Conservation (phyloP, 2,329 filamentous ascomycete genomes). For the Macrophomina phaseolina region DNA sequence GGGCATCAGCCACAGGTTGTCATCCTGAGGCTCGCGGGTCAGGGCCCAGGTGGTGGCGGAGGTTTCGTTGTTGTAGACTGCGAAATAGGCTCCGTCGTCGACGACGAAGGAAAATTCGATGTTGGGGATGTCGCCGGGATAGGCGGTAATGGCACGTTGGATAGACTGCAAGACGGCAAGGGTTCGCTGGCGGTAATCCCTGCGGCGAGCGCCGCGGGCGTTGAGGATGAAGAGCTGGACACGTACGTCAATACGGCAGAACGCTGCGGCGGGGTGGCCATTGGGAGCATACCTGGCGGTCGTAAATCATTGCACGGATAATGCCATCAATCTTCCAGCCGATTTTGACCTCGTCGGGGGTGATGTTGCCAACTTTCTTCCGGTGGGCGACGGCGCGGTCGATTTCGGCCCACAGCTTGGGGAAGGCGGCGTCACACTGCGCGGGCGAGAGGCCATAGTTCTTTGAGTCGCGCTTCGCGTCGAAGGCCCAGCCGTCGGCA, state of each 20-base stretch:
- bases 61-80: slow-evolving; percentile 24
- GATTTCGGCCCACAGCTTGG: slow-evolving; percentile 35
- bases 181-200: slow-evolving; percentile 35
- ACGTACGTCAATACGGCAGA: neutral
- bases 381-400: slow-evolving; percentile 33
- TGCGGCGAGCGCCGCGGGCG: slow-evolving; percentile 30
- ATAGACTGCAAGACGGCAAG: slow-evolving; percentile 60
- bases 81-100: slow-evolving; percentile 29
- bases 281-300: slow-evolving; percentile 33
- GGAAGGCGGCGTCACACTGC: slow-evolving; percentile 35
- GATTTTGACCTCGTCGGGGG: slow-evolving; percentile 34
- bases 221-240: slow-evolving; percentile 43
- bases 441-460: slow-evolving; percentile 30
- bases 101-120: slow-evolving; percentile 61
- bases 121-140: slow-evolving; percentile 56
- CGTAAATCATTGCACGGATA: slow-evolving; percentile 38
- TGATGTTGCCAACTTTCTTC: slow-evolving; percentile 32
- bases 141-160: slow-evolving; percentile 58
- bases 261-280: neutral
- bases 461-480: slow-evolving; percentile 31
- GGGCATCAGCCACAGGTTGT: slow-evolving; percentile 34
- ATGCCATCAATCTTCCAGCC: slow-evolving; percentile 33
- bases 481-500: slow-evolving; percentile 23
- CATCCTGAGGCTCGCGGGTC: slow-evolving; percentile 21
- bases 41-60: slow-evolving; percentile 24